Evolutionary conservation across 2,329 filamentous ascomycete species (phyloP).

Genomic region (Chaetomium olivaceum): DNA sequence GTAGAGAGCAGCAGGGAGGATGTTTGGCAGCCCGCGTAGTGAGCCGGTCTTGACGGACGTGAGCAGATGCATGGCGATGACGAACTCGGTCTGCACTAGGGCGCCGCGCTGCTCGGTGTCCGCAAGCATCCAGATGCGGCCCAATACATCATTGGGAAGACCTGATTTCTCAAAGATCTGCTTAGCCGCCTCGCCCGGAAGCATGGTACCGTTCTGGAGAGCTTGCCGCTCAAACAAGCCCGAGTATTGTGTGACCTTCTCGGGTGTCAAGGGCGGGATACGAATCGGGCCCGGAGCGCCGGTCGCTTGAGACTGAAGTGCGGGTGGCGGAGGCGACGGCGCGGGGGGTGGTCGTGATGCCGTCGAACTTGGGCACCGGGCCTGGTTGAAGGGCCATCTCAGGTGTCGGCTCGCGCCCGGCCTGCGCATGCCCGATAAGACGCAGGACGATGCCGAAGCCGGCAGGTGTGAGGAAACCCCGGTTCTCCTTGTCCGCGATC

Average conservation of each 20-base stretch:
- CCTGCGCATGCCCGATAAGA: conserved; percentile 94
- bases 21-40: conserved; percentile 75
- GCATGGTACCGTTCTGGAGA: conserved; percentile 67
- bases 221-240: conserved; percentile 88
- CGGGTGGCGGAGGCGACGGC: conserved; percentile 46
- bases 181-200: conserved; percentile 85
- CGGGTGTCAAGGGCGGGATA: conserved; percentile 82
- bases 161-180: conserved; percentile 93
- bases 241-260: conserved; percentile 87
- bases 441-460: conserved; percentile 92
- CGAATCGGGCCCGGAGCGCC: conserved; percentile 70
- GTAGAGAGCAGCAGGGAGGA: conserved; percentile 81
- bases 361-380: conserved; percentile 91
- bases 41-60: conserved; percentile 85
- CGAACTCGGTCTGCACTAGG: conserved; percentile 85
- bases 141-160: conserved; percentile 84
- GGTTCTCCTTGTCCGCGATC: conserved; percentile 95
- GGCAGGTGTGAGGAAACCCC: conserved; percentile 85
- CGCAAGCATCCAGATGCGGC: conserved; percentile 93
- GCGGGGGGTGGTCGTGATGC: conserved; percentile 52
- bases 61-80: conserved; percentile 96
- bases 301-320: conserved; percentile 56
- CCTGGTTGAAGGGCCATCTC: conserved; percentile 83
- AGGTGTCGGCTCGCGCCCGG: conserved; percentile 74
- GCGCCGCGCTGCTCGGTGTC: conserved; percentile 91